Evolutionary conservation across 129 eudicot species (phyloP).

Genomic region (Tagetes erecta): DNA sequence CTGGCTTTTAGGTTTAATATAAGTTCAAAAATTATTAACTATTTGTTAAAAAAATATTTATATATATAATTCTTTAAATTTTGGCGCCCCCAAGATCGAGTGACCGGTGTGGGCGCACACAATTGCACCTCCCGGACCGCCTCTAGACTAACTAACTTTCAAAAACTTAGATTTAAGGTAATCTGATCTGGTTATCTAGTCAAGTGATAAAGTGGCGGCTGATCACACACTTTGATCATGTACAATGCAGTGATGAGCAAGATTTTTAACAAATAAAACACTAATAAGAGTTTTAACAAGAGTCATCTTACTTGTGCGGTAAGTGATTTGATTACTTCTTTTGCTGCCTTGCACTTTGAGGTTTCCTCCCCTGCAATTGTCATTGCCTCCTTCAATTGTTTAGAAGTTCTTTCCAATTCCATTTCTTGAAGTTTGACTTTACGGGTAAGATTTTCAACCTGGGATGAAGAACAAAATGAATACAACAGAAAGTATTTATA

Average conservation of each 20-base stretch:
- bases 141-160: neutral
- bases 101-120: too few relatives aligned
- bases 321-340: constrained; percentile 93
- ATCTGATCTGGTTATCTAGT: neutral
- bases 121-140: too few relatives aligned
- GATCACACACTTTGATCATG: constrained; percentile 4
- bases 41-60: too few relatives aligned
- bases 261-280: constrained; percentile 11
- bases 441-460: constrained; percentile 84
- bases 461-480: constrained; percentile 19
- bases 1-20: too few relatives aligned
- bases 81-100: too few relatives aligned
- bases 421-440: constrained; percentile 77
- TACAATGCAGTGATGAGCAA: constrained; percentile 1
- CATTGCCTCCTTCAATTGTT: constrained; percentile 83
- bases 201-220: neutral
- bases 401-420: constrained; percentile 74
- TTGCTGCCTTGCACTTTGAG: constrained; percentile 96
- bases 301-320: constrained; percentile 72
- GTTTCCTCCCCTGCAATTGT: constrained; percentile 85
- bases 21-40: too few relatives aligned
- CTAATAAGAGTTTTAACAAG: neutral
- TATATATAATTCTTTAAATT: too few relatives aligned
- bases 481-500: constrained; percentile 8
- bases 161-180: too few relatives aligned